Evolutionary conservation across 1,139 yeast species (phyloP).

Genomic region (Yamadazyma mexicana): DNA sequence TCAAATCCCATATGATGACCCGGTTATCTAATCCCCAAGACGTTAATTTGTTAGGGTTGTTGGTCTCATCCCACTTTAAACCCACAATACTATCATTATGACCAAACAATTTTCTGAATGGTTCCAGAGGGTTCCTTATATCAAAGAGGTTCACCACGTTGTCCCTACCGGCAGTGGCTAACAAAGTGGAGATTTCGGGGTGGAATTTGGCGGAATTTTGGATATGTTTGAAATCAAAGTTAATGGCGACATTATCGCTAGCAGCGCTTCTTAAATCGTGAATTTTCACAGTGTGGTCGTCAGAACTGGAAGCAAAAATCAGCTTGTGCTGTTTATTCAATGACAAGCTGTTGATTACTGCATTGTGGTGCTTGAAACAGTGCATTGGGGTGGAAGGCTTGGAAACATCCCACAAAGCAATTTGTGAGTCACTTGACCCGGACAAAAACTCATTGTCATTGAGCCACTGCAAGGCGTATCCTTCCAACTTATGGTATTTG

Average conservation of each 20-base stretch:
- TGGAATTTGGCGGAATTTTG: conserved; percentile 53
- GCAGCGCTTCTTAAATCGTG: conserved; percentile 59
- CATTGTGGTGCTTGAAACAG: conserved; percentile 45
- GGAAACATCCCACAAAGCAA: conserved; percentile 68
- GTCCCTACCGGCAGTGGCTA: conserved; percentile 57
- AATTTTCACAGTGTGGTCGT: conserved; percentile 65
- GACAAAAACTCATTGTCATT: conserved; percentile 51
- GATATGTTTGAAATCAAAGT: conserved; percentile 42
- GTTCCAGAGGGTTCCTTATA: conserved; percentile 45
- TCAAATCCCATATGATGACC: conserved; percentile 52
- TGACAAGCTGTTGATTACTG: conserved; percentile 57
- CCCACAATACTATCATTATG: conserved; percentile 47
- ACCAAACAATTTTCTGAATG: conserved; percentile 51
- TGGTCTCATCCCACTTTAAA: conserved; percentile 34
- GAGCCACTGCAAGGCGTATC: conserved; percentile 71
- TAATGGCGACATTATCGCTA: conserved; percentile 41
- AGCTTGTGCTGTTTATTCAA: conserved; percentile 39
- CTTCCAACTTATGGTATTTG: conserved; percentile 64
- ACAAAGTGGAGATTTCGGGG: conserved; percentile 41
- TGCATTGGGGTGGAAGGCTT: conserved; percentile 45
- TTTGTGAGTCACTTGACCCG: conserved; percentile 65
- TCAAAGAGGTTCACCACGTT: conserved; percentile 52
- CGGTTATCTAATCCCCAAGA: conserved; percentile 55
- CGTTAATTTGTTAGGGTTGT: conserved; percentile 36
- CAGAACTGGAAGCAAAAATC: conserved; percentile 71